Conservation (phyloP, 345 rosid genomes). For the Geranium brycei region DNA sequence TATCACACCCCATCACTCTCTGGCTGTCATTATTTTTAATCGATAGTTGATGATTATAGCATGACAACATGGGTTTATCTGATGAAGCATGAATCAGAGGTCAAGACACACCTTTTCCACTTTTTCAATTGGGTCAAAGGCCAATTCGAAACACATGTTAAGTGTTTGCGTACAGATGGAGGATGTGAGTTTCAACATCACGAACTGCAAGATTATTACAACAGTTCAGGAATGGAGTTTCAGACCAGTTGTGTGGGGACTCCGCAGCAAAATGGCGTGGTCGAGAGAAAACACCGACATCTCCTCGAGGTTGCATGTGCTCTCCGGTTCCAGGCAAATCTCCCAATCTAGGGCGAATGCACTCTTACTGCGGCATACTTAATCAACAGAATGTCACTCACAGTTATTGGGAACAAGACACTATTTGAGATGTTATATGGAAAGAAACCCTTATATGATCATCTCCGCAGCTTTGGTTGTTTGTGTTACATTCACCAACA, state of each 20-base stretch:
- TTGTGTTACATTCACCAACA: not conserved
- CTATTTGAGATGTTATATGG: not conserved
- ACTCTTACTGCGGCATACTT: not conserved
- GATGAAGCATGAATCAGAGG: not conserved
- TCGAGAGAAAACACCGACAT: not conserved
- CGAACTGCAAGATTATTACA: not conserved
- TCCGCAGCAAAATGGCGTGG: not conserved
- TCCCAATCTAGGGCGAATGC: not conserved
- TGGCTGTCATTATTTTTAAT: not conserved
- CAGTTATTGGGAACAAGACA: not conserved
- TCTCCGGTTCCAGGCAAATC: not conserved
- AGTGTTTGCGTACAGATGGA: not conserved
- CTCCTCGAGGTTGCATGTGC: not conserved
- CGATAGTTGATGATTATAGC: not conserved
- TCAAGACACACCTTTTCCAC: too few species aligned
- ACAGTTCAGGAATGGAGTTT: not conserved
- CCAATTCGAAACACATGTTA: not conserved
- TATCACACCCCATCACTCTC: not conserved
- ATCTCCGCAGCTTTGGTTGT: not conserved
- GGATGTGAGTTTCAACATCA: not conserved
- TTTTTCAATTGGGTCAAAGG: not conserved
- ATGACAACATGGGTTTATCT: not conserved
- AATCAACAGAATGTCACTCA: not conserved
- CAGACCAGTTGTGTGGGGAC: not conserved
- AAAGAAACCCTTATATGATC: not conserved